Evolutionary conservation across 495 filamentous ascomycete species (phyloP).

Genomic region (Apodospora peruviana): DNA sequence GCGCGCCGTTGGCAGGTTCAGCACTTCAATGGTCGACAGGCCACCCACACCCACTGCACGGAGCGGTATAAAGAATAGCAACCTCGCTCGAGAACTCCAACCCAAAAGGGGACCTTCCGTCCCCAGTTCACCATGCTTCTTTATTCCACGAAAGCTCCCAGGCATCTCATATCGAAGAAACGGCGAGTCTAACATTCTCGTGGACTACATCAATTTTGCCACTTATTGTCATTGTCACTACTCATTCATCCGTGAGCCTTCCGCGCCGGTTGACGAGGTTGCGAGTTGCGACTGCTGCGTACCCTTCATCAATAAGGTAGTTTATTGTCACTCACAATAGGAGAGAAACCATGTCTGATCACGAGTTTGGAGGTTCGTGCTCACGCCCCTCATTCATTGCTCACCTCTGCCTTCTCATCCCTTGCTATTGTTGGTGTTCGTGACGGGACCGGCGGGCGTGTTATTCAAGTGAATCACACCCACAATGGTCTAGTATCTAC

Average conservation of each 20-base stretch:
- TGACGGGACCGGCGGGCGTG: background rate
- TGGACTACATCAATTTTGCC: background rate
- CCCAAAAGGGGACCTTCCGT: constrained; percentile 5
- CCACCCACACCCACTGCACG: too few relatives aligned
- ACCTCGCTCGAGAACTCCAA: constrained; percentile 6
- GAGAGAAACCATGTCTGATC: constrained; percentile 75
- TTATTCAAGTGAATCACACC: background rate
- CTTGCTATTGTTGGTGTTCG: too few relatives aligned
- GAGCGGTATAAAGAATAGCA: constrained; percentile 7
- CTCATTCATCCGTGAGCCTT: too few relatives aligned
- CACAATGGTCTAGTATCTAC: too few relatives aligned
- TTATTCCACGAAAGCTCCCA: constrained; percentile 1
- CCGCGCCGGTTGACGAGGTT: too few relatives aligned
- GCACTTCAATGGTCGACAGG: too few relatives aligned
- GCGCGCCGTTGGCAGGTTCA: background rate
- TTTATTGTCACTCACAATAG: background rate
- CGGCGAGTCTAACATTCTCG: background rate
- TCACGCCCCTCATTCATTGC: background rate
- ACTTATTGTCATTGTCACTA: background rate
- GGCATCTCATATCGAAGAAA: background rate
- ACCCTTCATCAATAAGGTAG: too few relatives aligned
- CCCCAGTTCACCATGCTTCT: constrained; percentile 12
- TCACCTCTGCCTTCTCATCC: background rate
- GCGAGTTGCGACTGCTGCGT: too few relatives aligned
- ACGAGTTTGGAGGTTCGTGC: constrained; percentile 72